Conservation (phyloP, 2,329 filamentous ascomycete genomes). For the Phialophora expanda region DNA sequence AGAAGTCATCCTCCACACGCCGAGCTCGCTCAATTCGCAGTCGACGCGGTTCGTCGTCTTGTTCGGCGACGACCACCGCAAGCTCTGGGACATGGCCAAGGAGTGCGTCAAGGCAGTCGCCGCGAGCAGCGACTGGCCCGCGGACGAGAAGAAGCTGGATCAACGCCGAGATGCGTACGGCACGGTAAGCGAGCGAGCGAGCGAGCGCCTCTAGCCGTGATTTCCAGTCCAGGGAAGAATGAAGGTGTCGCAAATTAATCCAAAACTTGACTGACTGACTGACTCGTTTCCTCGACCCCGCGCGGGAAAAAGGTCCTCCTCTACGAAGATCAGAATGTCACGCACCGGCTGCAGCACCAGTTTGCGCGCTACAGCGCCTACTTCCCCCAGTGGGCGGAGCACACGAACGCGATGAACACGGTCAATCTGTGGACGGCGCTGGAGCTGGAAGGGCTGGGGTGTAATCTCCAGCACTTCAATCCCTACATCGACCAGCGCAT, state of each 20-base stretch:
- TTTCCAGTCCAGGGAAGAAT: no score
- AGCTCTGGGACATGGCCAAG: slow-evolving; percentile 75
- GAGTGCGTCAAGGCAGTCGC: background rate
- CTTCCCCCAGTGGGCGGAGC: slow-evolving; percentile 1
- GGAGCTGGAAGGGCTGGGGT: background rate
- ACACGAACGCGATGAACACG: slow-evolving; percentile 9
- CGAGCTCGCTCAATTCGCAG: slow-evolving; percentile 87
- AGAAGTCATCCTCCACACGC: slow-evolving; percentile 45
- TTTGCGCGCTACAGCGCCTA: background rate
- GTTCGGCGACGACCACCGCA: slow-evolving; percentile 79
- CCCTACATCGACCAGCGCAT: background rate
- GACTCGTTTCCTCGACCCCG: background rate
- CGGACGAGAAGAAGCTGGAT: slow-evolving; percentile 11
- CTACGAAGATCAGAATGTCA: background rate
- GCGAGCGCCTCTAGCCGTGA: no score
- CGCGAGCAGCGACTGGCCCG: background rate
- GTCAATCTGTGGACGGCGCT: slow-evolving; percentile 9
- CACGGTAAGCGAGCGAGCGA: no score
- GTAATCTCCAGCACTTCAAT: slow-evolving; percentile 11
- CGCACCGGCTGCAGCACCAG: background rate
- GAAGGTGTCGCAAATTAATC: no score
- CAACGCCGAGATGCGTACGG: background rate
- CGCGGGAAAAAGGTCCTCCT: background rate
- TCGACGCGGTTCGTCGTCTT: slow-evolving; percentile 78
- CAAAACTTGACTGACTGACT: no score